Evolutionary conservation across 805 yeast genomes (phyloP), one percentile per base, ranked within the genome.

Genomic region (Wilhelminamyces savonicus): DNA sequence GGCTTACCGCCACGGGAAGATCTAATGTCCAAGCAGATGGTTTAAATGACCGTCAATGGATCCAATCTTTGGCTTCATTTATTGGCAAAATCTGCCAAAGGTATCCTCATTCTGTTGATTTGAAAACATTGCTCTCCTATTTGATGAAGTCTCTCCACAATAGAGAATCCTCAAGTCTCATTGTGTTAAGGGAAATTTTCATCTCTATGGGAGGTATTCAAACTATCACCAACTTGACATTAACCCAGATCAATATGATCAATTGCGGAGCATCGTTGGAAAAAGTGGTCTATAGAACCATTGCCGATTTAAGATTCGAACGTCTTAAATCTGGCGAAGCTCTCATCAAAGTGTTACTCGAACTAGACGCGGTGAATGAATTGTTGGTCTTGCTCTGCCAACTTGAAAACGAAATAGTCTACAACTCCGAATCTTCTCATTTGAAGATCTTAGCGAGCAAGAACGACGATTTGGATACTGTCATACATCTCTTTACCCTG

Each of bases 191-290:
- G 36, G 90, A 85, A 34, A 58, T 87, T 19, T 53, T 87, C 9
- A 56, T 67, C 11, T 64, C 76, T 8, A 84, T 85, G 79, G 84
- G 88, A 19, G 97, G 97, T 9, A 72, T 88, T 23, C 79, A 77
- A 39, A 68, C 78, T 23, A 70, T 74, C 19, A 66, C 78, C 9
- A 83, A 87, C 43, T 62, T 87, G 20, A 78, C 86, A 0, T 53
- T 69, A 4, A 63, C 64, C 14, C 94, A 83, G 47, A 68, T 86
- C 16, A 64, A 74, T 27, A 65, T 76, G 58, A 55, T 86, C 22
- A 80, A 79, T 37, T 73, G 83, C 21, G 87, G 82, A 2, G 54
- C 65, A 1, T 58, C 74, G n/a, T 52, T 87, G 33, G 74, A 71
- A 32, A 59, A 61, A 26, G 43, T 70, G 2, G 82, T 78, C 0